These are phyloP conservation scores for Cordyceps pruinosa DNA, from an alignment of 2,329 filamentous ascomycete genomes.

Conservation along the genomic window DNA sequence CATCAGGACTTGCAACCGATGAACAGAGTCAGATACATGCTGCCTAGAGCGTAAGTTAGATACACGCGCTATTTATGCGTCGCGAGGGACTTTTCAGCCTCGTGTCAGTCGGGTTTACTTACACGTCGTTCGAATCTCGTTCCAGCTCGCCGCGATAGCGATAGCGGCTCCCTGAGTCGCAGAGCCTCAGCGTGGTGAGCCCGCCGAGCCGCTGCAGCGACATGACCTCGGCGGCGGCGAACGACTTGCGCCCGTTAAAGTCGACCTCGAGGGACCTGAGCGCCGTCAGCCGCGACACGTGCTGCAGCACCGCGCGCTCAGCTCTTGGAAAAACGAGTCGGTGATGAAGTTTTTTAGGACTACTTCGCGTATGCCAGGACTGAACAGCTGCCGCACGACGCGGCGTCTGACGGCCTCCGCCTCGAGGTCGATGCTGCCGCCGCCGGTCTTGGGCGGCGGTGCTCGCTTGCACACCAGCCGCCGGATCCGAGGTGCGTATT, in stretches of 20 bases:
- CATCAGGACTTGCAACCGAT: not conserved
- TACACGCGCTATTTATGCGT: not conserved
- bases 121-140: not conserved
- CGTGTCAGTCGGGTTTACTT: not conserved
- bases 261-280: not conserved
- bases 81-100: not conserved
- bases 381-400: not conserved
- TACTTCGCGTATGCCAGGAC: not conserved
- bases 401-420: not conserved
- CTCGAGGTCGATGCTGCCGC: not conserved
- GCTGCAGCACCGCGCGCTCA: not conserved
- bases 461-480: not conserved
- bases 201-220: not conserved
- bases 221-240: not conserved
- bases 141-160: not conserved
- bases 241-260: not conserved
- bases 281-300: not conserved
- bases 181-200: not conserved
- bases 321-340: not conserved
- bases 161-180: not conserved
- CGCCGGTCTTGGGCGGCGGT: not conserved
- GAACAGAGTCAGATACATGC: not conserved
- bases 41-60: not conserved
- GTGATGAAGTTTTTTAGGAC: not conserved
- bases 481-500: not conserved